Base-by-base conservation (phyloP, 257 asterid species). In the Coffea eugenioides region DNA sequence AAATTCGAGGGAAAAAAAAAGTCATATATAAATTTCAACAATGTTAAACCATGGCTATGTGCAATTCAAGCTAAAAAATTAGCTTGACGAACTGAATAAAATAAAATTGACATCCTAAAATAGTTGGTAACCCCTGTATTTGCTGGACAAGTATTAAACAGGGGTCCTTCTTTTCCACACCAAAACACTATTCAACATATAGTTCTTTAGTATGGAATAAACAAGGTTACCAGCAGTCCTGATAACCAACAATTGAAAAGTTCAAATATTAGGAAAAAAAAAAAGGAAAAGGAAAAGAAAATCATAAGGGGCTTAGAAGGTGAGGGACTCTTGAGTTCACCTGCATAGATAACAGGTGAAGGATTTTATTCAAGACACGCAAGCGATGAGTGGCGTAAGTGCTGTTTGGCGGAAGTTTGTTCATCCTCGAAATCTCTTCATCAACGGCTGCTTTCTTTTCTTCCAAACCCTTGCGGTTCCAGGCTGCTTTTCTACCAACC, bases 381-480 rank as follows among this genome's bases (percentile, higher is more conserved):
- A 91, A 77, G 45, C 97, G 97, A 52, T 93, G 98, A 78, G 87
- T 79, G 75, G 91, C 98, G 83, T 90, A 91, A 27, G 80, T 71
- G 86, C 98, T 93, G 82, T 87, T 91, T 13, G 86, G 78, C 12
- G 98, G 97, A 31, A 94, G 89, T 13, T 71, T 81, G 45, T 79
- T 88, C 87, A 91, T 62, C 83, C 87, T 87, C 70, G 77, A 77
- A 67, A 93, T 86, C 85, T 90, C 97, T 86, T 93, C 92, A 18
- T 71, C 71, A 59, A 90, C 84, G 72, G 89, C 87, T 71, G 90
- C 88, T 81, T 46, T 80, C 88, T 89, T 92, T 73, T 90, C 92
- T 52, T 86, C 88, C 27, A 57, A 45, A 7, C 87, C 89, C 83
- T 79, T 78, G 77, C 76, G 87, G 74, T 27, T 80, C 80, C 71